Conservation (phyloP, 2,329 filamentous ascomycete species). For the Mycosphaerella sp. region DNA sequence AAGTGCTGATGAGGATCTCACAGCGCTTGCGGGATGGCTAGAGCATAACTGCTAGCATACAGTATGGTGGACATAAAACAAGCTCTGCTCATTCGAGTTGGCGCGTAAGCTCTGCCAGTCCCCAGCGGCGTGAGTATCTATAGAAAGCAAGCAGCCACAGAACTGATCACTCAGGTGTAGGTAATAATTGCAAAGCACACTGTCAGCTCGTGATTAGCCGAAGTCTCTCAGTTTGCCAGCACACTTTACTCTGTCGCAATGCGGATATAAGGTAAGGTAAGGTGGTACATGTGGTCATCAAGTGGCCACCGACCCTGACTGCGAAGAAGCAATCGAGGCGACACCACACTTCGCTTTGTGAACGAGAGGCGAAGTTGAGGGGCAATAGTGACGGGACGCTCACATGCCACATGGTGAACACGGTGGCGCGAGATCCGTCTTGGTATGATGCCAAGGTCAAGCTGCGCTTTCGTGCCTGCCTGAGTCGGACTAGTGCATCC, state of each 20-base stretch:
- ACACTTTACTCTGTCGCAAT: not conserved
- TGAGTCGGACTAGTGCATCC: not conserved
- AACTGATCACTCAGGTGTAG: not conserved
- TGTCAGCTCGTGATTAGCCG: not conserved
- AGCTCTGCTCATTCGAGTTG: not conserved
- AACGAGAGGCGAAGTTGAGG: too few species aligned
- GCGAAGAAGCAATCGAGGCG: too few species aligned
- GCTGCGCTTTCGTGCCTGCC: constrained; percentile 1
- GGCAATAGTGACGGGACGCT: too few species aligned
- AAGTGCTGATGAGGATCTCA: not conserved
- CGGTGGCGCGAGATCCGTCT: not conserved
- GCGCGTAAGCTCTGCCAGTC: not conserved
- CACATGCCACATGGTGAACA: too few species aligned
- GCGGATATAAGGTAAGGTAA: too few species aligned
- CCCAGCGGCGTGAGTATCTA: not conserved
- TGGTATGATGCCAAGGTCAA: not conserved
- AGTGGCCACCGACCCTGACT: not conserved
- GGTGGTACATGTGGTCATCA: too few species aligned
- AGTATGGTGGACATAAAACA: not conserved
- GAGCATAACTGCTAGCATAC: not conserved
- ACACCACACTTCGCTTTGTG: too few species aligned
- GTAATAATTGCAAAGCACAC: not conserved
- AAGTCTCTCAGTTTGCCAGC: not conserved
- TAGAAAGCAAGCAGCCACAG: not conserved
- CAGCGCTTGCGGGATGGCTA: not conserved